A percentile compares a stretch with the other conserved stretches of the same genome.
Conservation (phyloP, 345 rosid genomes). For the Eutrema japonicum region DNA sequence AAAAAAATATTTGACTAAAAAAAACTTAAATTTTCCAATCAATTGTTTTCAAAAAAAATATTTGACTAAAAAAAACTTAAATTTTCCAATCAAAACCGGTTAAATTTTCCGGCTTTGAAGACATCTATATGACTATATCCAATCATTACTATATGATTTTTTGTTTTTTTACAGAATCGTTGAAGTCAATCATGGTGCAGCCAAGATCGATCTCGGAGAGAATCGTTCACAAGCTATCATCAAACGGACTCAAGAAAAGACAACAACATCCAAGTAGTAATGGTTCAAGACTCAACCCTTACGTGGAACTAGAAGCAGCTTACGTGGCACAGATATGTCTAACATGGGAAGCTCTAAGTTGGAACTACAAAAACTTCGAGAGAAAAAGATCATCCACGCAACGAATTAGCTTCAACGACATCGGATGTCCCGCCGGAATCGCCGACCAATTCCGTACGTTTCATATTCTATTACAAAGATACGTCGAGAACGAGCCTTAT, state of each 20-base stretch:
- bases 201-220: constrained; percentile 96
- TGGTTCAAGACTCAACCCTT: constrained; percentile 71
- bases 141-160: background rate
- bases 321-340: constrained; percentile 92
- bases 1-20: too few relatives aligned
- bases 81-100: too few relatives aligned
- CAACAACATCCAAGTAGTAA: constrained; percentile 35
- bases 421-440: constrained; percentile 73
- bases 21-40: too few relatives aligned
- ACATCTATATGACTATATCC: background rate
- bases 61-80: too few relatives aligned
- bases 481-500: constrained; percentile 90
- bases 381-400: constrained; percentile 54
- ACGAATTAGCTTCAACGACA: constrained; percentile 50
- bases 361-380: constrained; percentile 88
- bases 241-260: constrained; percentile 55
- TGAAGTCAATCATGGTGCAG: constrained; percentile 71
- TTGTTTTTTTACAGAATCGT: constrained; percentile 54
- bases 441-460: constrained; percentile 96
- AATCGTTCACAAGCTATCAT: constrained; percentile 70
- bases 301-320: constrained; percentile 82
- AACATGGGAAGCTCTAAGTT: constrained; percentile 97
- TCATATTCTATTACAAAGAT: constrained; percentile 88
- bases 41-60: too few relatives aligned
- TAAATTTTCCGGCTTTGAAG: too few relatives aligned